A percentile compares a stretch with the other conserved stretches of the same genome.
Conservation (phyloP, 164 flowering plant genomes). For the Chimonanthus praecox region DNA sequence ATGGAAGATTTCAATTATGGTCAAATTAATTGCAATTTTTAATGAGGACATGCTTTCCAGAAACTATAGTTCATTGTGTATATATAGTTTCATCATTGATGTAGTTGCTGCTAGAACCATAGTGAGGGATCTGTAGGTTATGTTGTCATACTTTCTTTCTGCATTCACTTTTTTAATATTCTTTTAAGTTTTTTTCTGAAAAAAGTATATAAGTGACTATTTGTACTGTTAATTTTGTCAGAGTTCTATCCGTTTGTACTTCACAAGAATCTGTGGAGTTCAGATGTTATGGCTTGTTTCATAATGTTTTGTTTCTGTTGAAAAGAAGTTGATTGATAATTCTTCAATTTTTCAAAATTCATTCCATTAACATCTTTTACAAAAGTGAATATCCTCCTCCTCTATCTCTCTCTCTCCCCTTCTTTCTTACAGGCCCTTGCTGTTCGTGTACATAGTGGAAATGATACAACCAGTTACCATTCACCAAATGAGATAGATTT, state of each 20-base stretch:
- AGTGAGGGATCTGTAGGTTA: too few relatives aligned
- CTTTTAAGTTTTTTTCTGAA: too few relatives aligned
- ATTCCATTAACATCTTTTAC: background rate
- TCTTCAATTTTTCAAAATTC: too few relatives aligned
- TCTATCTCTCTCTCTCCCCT: background rate
- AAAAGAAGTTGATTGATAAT: background rate
- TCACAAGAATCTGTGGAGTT: too few relatives aligned
- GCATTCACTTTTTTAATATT: too few relatives aligned
- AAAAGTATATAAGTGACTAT: too few relatives aligned
- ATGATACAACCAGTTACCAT: background rate
- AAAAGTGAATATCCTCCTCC: too few relatives aligned
- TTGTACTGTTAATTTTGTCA: too few relatives aligned
- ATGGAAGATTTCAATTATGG: background rate
- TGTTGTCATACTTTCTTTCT: too few relatives aligned
- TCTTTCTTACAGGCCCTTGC: background rate
- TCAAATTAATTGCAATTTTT: background rate
- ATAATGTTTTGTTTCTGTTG: background rate
- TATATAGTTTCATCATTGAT: too few relatives aligned
- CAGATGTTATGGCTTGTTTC: background rate
- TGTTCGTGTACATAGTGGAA: background rate
- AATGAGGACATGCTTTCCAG: background rate
- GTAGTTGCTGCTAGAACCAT: too few relatives aligned
- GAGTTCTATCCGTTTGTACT: too few relatives aligned
- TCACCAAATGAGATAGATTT: background rate
- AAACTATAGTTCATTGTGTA: background rate